A percentile compares a stretch with the other conserved stretches of the same genome.
These are phyloP conservation scores for Pseudognaphalium luteoalbum DNA, from an alignment of 129 eudicot genomes.

Conservation along the genomic window DNA sequence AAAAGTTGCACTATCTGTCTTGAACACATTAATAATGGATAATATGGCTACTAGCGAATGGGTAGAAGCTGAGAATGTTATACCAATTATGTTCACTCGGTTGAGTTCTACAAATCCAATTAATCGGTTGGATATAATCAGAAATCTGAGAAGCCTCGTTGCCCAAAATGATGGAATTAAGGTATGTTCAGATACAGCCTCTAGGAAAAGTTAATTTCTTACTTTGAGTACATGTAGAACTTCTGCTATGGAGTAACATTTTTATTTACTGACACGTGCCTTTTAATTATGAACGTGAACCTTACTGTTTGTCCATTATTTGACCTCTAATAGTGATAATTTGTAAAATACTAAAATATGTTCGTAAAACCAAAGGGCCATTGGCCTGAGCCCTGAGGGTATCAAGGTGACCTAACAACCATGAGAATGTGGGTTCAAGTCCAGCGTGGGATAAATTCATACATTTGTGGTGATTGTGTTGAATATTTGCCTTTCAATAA, in stretches of 20 bases:
- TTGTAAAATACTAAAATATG: too few species aligned
- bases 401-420: too few species aligned
- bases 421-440: too few species aligned
- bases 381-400: too few species aligned
- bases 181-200: conserved; percentile 39
- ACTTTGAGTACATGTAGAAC: conserved; percentile 17
- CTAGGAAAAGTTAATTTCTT: conserved; percentile 16
- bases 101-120: conserved; percentile 51
- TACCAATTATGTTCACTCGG: conserved; percentile 52
- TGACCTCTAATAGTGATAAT: too few species aligned
- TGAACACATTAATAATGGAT: conserved; percentile 44
- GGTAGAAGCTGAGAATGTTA: conserved; percentile 57
- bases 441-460: too few species aligned
- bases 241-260: not conserved
- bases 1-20: conserved; percentile 44
- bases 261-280: not conserved
- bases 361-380: too few species aligned
- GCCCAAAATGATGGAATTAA: conserved; percentile 47
- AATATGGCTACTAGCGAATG: conserved; percentile 43
- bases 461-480: too few species aligned
- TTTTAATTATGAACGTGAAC: not conserved
- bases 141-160: conserved; percentile 51
- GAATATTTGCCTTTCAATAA: too few species aligned
- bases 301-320: too few species aligned
- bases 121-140: conserved; percentile 58